Evolutionary conservation across 768 basidiomycete genomes (phyloP), one percentile per base, ranked within the genome.

Genomic region (Boletus vinaceobasis): DNA sequence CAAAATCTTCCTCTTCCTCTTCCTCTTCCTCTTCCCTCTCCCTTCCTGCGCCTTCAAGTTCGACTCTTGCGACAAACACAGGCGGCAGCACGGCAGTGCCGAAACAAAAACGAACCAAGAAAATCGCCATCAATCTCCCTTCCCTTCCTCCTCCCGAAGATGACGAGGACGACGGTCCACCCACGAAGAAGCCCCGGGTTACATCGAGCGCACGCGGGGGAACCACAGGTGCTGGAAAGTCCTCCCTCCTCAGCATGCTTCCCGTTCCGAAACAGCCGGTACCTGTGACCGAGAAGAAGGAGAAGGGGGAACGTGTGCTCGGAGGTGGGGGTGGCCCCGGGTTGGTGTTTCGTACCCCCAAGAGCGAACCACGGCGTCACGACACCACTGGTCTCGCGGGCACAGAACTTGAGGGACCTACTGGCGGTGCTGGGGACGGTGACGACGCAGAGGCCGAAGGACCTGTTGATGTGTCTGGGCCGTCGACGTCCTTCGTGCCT

Each of bases 241-340:
- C 89, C 0, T 80, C 83, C 3, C 65, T 92, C 45, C 63, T 91
- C 32, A 79, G 79, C 9, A 89, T 90, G 85, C 76, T 92, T 11
- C 90, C 90, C 33, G 80, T 84, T 0, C 90, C 90, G 6, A 89
- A 85, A 70, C 79, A 65, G 73, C 75, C 51, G 64, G 71, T 23
- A 7, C 76, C 81, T 10, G 66, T 76, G n/a, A 64, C 67, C 26
- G 48, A 57, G 56, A 71, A 69, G 50, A 61, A 69, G 29, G 69
- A 77, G 36, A 13, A 33, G 10, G 9, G 7, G 6, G 78, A 81
- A 58, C 77, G 85, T 31, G 78, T 88, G 14, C 76, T 91, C 5
- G 89, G 89, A 3, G 81, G 79, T 15, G 85, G 87, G 2, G 70
- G 74, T 21, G 81, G 83, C 2, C 82, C 80, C 7, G 81, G 85